Evolutionary conservation across 2,329 filamentous ascomycete species (phyloP), one percentile per base, ranked within the genome.

Genomic region (Verticillium tricorpus): DNA sequence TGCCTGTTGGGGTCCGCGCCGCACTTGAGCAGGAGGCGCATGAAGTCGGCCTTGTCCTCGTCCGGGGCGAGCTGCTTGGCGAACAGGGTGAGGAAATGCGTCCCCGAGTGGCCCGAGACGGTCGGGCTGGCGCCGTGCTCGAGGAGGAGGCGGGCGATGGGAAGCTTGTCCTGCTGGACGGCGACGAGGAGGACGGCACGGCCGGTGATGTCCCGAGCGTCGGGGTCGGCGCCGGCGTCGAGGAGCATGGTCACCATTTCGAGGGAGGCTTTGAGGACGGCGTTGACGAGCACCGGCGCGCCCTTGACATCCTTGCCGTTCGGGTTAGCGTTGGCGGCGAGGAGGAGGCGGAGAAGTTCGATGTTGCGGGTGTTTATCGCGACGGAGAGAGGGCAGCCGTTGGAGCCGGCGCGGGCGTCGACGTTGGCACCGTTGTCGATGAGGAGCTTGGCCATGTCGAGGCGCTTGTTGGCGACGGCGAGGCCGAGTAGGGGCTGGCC

Each of bases 171-270:
- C 56, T 74, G 70, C 19, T 65, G 67, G 17, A 76, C 58, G 25
- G 69, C 69, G 12, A 67, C 60, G n/a, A 77, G 62, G 22, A 78
- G 67, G 50, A 71, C 65, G 0, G 72, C 69, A 39, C 73, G 71
- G 5, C 71, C 72, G 8, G 69, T 65, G 8, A 71, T 66, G 60
- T 75, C 74, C 11, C 66, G 66, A 14, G 69, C 68, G 61, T 72
- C 71, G 11, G 72, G 67, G 31, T 73, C 67, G 6, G 75, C 75
- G 9, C 74, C 73, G 22, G 65, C 65, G 9, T 71, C 65, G 5
- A 77, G 67, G 4, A 78, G 68, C 15, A 73, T 61, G 58, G 69
- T 67, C 6, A 69, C 69, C 25, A 75, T 63, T 3, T 71, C 71
- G 14, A 67, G 8, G 3, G 73, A 68, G 0, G 67, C 68, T 54